A percentile compares a stretch with the other conserved stretches of the same genome.
Conservation (phyloP, 2,329 filamentous ascomycete genomes). For the Ophiostoma sp. region DNA sequence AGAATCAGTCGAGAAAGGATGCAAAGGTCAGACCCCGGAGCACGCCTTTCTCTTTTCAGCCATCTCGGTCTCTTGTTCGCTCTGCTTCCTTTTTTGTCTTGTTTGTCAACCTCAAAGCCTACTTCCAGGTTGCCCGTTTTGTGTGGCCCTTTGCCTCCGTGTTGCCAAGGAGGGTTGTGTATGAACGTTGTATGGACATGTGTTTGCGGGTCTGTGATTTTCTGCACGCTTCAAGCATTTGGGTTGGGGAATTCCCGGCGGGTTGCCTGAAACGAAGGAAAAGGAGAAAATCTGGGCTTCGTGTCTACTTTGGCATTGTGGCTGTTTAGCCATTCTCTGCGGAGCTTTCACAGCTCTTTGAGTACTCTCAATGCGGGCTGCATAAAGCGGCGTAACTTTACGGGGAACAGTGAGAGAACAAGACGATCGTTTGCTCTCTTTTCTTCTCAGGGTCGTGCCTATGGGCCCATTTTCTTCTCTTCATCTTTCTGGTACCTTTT, state of each 20-base stretch:
- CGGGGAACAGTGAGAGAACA: neutral
- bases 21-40: neutral
- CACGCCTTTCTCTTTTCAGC: neutral
- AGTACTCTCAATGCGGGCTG: neutral
- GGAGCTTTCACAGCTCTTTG: neutral
- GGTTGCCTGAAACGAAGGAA: slow-evolving; percentile 12
- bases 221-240: neutral
- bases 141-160: slow-evolving; percentile 3
- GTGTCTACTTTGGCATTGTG: neutral
- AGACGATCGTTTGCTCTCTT: neutral
- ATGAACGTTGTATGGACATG: neutral
- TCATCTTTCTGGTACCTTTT: neutral
- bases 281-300: neutral
- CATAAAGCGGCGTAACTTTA: neutral
- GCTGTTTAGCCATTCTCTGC: neutral
- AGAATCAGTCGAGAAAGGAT: neutral
- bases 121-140: neutral
- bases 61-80: neutral
- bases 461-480: neutral
- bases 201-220: neutral
- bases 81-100: neutral
- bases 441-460: neutral
- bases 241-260: slow-evolving; percentile 17
- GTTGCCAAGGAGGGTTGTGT: slow-evolving; percentile 15
- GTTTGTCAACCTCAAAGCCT: neutral